Evolutionary conservation across 345 rosid genomes (phyloP).

Genomic region (Bruguiera parviflora): DNA sequence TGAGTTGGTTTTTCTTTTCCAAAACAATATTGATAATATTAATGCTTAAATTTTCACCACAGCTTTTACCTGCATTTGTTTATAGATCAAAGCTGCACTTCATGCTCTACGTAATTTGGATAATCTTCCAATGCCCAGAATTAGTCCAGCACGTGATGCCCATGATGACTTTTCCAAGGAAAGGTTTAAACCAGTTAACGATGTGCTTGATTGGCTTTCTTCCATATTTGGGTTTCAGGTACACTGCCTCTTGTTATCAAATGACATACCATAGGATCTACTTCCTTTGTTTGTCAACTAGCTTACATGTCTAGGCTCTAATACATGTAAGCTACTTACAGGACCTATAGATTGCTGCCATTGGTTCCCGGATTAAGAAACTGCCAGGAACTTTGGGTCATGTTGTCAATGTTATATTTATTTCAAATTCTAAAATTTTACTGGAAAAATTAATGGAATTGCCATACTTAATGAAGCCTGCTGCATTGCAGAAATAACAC

Average conservation of each 20-base stretch:
- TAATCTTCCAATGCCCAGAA: conserved; percentile 57
- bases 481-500: conserved; percentile 1
- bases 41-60: conserved; percentile 16
- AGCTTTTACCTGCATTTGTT: neutral
- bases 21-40: neutral
- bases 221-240: conserved; percentile 97
- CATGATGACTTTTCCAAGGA: conserved; percentile 35
- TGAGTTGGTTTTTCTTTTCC: conserved; percentile 12
- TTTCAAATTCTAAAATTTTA: neutral
- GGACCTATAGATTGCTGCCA: neutral
- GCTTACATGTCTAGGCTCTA: neutral
- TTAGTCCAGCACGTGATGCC: conserved; percentile 16
- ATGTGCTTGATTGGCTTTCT: conserved; percentile 93
- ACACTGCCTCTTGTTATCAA: conserved; percentile 18
- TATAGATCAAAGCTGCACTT: conserved; percentile 79
- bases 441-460: neutral
- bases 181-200: conserved; percentile 43
- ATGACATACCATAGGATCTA: conserved; percentile 5
- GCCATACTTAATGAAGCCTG: neutral
- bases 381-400: neutral
- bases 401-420: neutral
- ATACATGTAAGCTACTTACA: conserved; percentile 1
- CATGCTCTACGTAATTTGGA: conserved; percentile 51
- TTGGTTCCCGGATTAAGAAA: neutral
- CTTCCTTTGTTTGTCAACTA: neutral